A percentile compares a stretch with the other conserved stretches of the same genome.
Evolutionary conservation across 345 rosid genomes (phyloP).

Genomic region (Aegle marmelos): DNA sequence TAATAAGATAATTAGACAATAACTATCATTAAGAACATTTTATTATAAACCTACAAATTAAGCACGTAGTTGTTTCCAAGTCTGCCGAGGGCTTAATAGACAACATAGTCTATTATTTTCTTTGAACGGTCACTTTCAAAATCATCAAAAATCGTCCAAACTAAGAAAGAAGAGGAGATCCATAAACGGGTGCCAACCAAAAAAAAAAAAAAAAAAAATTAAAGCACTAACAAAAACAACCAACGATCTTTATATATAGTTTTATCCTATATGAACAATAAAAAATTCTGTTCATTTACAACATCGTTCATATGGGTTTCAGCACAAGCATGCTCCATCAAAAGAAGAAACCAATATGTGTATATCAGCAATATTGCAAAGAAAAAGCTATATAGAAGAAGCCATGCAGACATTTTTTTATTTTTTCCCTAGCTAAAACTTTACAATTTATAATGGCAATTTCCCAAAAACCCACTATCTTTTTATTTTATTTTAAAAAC

Average conservation of each 20-base stretch:
- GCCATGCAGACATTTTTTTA: neutral
- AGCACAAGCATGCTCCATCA: neutral
- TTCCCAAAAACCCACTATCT: neutral
- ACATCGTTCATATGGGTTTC: neutral
- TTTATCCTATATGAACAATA: neutral
- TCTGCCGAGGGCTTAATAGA: no score
- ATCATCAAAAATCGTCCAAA: neutral
- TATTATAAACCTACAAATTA: neutral
- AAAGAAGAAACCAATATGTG: neutral
- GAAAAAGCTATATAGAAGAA: neutral
- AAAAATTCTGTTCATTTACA: neutral
- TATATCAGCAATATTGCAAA: neutral
- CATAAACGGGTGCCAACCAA: neutral
- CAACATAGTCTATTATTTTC: neutral
- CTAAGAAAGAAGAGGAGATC: neutral
- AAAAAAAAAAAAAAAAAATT: no score
- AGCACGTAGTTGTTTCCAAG: no score
- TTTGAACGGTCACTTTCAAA: no score
- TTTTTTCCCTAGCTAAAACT: neutral
- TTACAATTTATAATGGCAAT: constrained; percentile 7
- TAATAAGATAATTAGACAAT: neutral
- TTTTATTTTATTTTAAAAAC: constrained; percentile 3
- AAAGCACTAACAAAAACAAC: neutral
- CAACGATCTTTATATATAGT: neutral
- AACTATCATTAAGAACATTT: neutral